These are phyloP conservation scores for Prunus dulcis DNA, from an alignment of 306 rosid species.

Conservation along the genomic window DNA sequence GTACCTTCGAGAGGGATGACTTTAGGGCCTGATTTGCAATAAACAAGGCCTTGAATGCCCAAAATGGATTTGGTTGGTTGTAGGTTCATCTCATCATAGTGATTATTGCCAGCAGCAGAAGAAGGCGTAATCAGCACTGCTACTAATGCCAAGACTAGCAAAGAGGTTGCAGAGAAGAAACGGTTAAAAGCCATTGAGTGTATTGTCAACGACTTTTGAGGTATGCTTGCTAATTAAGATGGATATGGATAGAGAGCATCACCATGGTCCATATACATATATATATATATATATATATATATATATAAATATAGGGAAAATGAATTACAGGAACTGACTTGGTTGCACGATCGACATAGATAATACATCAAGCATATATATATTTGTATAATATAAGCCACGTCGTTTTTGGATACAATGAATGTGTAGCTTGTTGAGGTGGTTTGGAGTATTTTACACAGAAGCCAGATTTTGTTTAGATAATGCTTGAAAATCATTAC, in stretches of 20 bases:
- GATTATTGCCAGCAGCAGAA: neutral
- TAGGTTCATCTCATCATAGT: conserved; percentile 10
- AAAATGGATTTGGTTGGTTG: conserved; percentile 24
- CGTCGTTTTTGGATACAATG: neutral
- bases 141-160: conserved; percentile 14
- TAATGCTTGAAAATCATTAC: neutral
- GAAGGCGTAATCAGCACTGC: conserved; percentile 6
- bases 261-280: too few relatives aligned
- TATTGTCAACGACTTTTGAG: neutral
- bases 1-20: conserved; percentile 49
- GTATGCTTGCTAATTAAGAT: neutral
- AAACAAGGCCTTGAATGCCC: conserved; percentile 61
- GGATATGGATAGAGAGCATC: too few relatives aligned
- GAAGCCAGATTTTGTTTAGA: neutral
- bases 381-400: neutral
- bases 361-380: too few relatives aligned
- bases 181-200: conserved; percentile 11
- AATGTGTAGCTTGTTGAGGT: neutral
- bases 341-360: too few relatives aligned
- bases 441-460: neutral
- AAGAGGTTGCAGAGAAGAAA: conserved; percentile 14
- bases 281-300: too few relatives aligned
- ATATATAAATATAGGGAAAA: too few relatives aligned
- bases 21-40: conserved; percentile 43
- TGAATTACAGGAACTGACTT: too few relatives aligned